A percentile compares a stretch with the other conserved stretches of the same genome.
Evolutionary conservation across 2,329 filamentous ascomycete genomes (phyloP).

Genomic region (Ploettnerulaceae sp.): DNA sequence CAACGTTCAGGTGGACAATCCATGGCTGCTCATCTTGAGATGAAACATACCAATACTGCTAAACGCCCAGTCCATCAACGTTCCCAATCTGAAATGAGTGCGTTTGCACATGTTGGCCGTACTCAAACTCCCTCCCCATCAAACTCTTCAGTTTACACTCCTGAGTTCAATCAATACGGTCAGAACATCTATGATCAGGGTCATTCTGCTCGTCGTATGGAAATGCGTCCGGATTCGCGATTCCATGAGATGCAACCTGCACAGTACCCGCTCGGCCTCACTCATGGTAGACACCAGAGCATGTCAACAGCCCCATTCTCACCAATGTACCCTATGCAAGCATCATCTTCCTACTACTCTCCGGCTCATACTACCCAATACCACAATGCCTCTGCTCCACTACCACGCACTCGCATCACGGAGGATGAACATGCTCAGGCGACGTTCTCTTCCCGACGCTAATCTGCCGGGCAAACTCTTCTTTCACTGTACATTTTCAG

Average conservation of each 20-base stretch:
- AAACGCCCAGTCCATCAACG: conserved; percentile 26
- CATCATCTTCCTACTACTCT: conserved; percentile 1
- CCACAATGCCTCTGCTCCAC: not conserved
- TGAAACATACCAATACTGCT: conserved; percentile 11
- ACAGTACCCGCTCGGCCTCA: not conserved
- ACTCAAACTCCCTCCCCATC: conserved; percentile 10
- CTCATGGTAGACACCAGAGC: conserved; percentile 9
- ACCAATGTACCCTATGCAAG: conserved; percentile 1
- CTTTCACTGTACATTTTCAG: conserved; percentile 8
- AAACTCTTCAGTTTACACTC: not conserved
- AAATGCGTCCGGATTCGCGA: not conserved
- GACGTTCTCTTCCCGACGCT: conserved; percentile 1
- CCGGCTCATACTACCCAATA: conserved; percentile 2
- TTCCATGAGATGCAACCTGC: conserved; percentile 6
- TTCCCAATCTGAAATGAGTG: conserved; percentile 30
- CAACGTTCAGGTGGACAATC: conserved; percentile 23
- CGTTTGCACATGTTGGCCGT: conserved; percentile 12
- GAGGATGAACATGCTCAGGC: conserved; percentile 4
- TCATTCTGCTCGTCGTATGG: not conserved
- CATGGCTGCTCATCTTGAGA: conserved; percentile 26
- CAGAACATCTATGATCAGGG: conserved; percentile 5
- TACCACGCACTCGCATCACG: not conserved
- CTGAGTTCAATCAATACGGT: conserved; percentile 3
- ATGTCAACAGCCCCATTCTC: conserved; percentile 3
- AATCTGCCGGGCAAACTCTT: not conserved